phyloP scores from a whole-genome alignment of 192 early-diverging fungal genomes.

The Coemansia asiatica region DNA sequence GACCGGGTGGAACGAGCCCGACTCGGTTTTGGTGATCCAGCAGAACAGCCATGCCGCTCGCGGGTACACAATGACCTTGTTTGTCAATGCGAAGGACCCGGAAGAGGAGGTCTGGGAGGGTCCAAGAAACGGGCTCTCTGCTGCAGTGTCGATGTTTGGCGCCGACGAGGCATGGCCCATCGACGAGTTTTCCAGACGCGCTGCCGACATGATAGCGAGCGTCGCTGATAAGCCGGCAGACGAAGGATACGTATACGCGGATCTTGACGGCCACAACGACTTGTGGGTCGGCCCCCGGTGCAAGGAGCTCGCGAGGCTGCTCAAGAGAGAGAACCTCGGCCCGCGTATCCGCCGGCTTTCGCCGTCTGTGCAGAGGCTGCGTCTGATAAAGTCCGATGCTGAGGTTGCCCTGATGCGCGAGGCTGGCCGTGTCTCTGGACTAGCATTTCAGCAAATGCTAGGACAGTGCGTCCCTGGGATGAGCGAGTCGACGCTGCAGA shows the following conservation, averaged over 20 bases:
- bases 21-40: slow-evolving; percentile 71
- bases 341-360: slow-evolving; percentile 53
- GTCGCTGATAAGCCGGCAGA: slow-evolving; percentile 10
- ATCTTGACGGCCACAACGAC: slow-evolving; percentile 30
- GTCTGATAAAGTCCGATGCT: slow-evolving; percentile 73
- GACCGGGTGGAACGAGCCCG: slow-evolving; percentile 90
- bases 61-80: slow-evolving; percentile 83
- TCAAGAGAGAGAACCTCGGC: slow-evolving; percentile 25
- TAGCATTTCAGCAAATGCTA: slow-evolving; percentile 80
- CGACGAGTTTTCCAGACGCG: slow-evolving; percentile 24
- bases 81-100: slow-evolving; percentile 75
- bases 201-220: slow-evolving; percentile 13
- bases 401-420: slow-evolving; percentile 81
- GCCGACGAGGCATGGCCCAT: slow-evolving; percentile 66
- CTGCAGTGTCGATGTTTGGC: slow-evolving; percentile 73
- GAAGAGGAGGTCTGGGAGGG: slow-evolving; percentile 91
- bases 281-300: slow-evolving; percentile 32
- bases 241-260: slow-evolving; percentile 21
- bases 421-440: slow-evolving; percentile 73
- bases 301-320: slow-evolving; percentile 10
- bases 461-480: slow-evolving; percentile 67
- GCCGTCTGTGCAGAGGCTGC: slow-evolving; percentile 69
- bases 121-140: slow-evolving; percentile 77
- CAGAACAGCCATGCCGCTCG: slow-evolving; percentile 36
- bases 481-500: slow-evolving; percentile 74